A percentile compares a stretch with the other conserved stretches of the same genome.
phyloP scores from a whole-genome alignment of 306 rosid genomes.

The Dalbergia cochinchinensis region DNA sequence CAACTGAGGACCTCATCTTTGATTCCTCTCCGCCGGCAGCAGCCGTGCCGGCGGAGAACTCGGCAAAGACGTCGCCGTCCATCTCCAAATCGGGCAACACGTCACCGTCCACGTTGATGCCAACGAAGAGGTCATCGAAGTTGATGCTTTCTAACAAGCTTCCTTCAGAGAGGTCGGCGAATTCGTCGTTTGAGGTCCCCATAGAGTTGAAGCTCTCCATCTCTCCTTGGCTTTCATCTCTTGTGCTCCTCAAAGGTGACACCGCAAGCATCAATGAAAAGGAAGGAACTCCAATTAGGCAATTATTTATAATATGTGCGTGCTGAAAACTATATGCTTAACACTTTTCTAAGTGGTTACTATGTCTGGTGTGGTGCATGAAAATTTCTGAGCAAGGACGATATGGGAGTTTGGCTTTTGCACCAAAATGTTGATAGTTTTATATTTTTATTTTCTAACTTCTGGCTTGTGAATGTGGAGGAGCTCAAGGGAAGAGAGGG shows the following conservation, averaged over 20 bases:
- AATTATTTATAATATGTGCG: too few species aligned
- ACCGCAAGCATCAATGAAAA: slow-evolving; percentile 70
- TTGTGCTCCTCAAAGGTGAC: slow-evolving; percentile 67
- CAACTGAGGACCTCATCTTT: slow-evolving; percentile 55
- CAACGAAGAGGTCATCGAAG: slow-evolving; percentile 81
- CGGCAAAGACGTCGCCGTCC: slow-evolving; percentile 80
- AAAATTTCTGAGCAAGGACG: background rate
- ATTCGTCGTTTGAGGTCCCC: slow-evolving; percentile 49
- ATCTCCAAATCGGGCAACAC: slow-evolving; percentile 87
- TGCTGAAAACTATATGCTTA: too few species aligned
- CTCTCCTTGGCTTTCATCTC: slow-evolving; percentile 68
- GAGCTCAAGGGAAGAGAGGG: slow-evolving; percentile 12
- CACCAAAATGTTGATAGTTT: background rate
- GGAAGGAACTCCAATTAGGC: too few species aligned
- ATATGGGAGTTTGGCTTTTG: background rate
- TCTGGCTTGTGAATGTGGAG: slow-evolving; percentile 19
- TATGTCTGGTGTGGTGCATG: slow-evolving; percentile 9
- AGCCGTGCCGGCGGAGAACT: slow-evolving; percentile 61
- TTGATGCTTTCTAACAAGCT: slow-evolving; percentile 74
- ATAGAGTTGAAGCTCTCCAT: slow-evolving; percentile 60
- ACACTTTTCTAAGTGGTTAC: too few species aligned
- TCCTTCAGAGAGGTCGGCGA: slow-evolving; percentile 66
- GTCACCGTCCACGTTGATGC: slow-evolving; percentile 62
- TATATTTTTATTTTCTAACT: background rate
- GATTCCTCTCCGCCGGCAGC: slow-evolving; percentile 53